These are phyloP conservation scores for Rhodamnia rubescens DNA, from an alignment of 345 rosid species.

Conservation along the genomic window DNA sequence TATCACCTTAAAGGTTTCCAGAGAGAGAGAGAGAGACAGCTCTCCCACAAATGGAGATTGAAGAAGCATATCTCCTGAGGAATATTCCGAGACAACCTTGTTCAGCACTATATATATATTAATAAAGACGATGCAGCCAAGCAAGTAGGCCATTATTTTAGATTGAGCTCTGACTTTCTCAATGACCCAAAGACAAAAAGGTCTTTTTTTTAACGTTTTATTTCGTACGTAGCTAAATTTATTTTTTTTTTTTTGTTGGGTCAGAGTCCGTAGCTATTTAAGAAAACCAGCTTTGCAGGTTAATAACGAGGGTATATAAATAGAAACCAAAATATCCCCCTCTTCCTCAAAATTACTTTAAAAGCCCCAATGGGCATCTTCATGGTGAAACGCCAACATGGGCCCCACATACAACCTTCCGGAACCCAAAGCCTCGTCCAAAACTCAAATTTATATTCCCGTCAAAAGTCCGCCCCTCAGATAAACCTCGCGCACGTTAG, in stretches of 20 bases:
- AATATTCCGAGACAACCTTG: background rate
- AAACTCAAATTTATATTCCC: background rate
- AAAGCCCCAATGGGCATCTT: background rate
- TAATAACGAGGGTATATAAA: background rate
- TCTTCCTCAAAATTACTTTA: background rate
- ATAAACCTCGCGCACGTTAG: slow-evolving; percentile 3
- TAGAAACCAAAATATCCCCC: background rate
- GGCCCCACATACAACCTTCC: background rate
- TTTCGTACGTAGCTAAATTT: too few species aligned
- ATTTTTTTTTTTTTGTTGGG: too few species aligned
- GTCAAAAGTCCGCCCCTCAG: background rate
- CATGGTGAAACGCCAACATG: background rate
- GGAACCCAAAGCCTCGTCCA: slow-evolving; percentile 9
- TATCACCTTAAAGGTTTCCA: background rate
- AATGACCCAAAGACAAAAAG: background rate
- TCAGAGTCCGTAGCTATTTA: too few species aligned
- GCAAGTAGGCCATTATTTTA: background rate
- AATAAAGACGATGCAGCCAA: background rate
- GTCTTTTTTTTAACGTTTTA: too few species aligned
- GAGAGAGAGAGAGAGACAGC: background rate
- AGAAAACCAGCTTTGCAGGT: background rate
- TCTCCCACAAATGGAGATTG: background rate
- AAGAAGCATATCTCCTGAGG: background rate
- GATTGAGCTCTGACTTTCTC: background rate
- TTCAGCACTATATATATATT: background rate